Evolutionary conservation across 495 filamentous ascomycete species (phyloP).

Genomic region (Astrothelium subdiscretum): DNA sequence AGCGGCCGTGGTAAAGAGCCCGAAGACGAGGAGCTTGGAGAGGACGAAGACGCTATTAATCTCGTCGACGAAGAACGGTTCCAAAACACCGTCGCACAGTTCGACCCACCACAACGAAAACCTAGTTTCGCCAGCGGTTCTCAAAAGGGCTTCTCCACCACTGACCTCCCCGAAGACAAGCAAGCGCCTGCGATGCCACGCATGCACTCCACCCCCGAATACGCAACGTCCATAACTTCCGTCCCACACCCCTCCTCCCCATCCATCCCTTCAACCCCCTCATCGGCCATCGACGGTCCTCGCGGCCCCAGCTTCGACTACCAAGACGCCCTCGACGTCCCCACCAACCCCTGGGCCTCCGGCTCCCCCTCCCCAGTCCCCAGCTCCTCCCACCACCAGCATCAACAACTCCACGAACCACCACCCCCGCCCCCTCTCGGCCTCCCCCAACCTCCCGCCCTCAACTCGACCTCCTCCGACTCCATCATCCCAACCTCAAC

Average conservation of each 20-base stretch:
- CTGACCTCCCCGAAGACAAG: conserved; percentile 5
- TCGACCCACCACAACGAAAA: conserved; percentile 5
- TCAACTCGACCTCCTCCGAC: conserved; percentile 12
- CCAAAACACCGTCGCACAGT: conserved; percentile 8
- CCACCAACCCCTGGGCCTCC: neutral
- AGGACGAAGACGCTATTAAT: conserved; percentile 34
- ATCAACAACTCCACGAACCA: neutral
- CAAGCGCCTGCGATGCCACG: neutral
- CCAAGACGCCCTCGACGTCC: neutral
- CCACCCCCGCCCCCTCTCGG: neutral
- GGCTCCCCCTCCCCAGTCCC: conserved; percentile 1
- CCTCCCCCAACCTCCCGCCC: neutral
- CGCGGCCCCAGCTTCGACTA: neutral
- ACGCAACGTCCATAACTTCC: neutral
- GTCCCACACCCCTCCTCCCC: neutral
- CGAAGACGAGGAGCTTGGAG: conserved; percentile 40
- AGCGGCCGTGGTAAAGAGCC: conserved; percentile 44
- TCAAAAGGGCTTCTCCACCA: conserved; percentile 3
- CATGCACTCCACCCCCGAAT: conserved; percentile 6
- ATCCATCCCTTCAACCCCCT: neutral
- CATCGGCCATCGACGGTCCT: neutral
- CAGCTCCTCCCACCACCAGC: neutral
- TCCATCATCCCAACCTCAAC: conserved; percentile 17
- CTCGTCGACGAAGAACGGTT: conserved; percentile 25
- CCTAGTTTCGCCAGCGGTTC: neutral